Base-by-base conservation (phyloP, 352 stramenopile genomes). In the Phytophthora boehmeriae region DNA sequence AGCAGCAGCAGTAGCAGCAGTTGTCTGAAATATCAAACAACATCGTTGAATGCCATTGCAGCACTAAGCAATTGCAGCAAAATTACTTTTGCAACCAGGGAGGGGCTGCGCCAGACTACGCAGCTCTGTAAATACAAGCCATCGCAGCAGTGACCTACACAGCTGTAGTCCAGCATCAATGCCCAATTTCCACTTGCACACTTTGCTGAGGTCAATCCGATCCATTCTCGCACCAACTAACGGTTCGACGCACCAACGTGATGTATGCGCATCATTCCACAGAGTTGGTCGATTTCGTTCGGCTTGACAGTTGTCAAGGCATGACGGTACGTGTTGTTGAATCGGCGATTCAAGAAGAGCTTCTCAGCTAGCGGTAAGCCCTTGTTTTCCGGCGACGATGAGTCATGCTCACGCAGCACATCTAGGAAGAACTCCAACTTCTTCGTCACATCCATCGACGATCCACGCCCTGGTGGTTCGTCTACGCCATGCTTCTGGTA, bases 281-380 rank as follows among this genome's bases (percentile, higher is more conserved):
- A 50, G 3, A 81, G 66, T 34, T 23, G 56, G 10, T 41, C 20
- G 14, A 78, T 27, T 50, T 78, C 68, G 19, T 48, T 39, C 1
- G 17, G 8, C 20, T 46, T 47, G 14, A 80, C 65, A 36, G 53
- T 71, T 0, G 60, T 38, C 8, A 35, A 17, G 5, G 67, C 67
- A 39, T 82, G 66, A 8, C 49, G 53, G 41, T 77, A 74, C 44
- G 61, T 28, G 34, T 68, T 63, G 54, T 77, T 82, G 48, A 70
- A 77, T 19, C 59, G 62, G 35, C 60, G 59, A 46, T 77, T 79
- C n/a, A 77, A 51, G 19, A 78, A 61, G 50, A 82, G 41, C 52
- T 76, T 78, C 30, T 66, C 52, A 16, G 50, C 20, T 11, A 74
- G 46, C 52, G 65, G 36, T n/a, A 64, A 49, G 14, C 43, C 11